These are phyloP conservation scores for Neltuma alba DNA, from an alignment of 306 rosid genomes.

Conservation along the genomic window DNA sequence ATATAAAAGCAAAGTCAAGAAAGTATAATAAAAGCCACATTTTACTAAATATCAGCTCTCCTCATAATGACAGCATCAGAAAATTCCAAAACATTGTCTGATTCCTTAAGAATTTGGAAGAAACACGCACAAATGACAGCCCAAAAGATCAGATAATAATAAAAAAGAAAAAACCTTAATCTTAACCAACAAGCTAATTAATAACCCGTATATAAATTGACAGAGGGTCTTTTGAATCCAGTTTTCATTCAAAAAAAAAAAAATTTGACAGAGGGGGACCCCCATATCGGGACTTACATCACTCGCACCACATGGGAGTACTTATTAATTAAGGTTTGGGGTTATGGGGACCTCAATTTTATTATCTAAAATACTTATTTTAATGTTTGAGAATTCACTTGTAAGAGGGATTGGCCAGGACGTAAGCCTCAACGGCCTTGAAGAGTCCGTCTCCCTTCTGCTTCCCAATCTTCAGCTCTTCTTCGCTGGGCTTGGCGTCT, in stretches of 20 bases:
- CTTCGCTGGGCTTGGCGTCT: neutral
- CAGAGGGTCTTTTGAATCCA: too few relatives aligned
- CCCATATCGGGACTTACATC: neutral
- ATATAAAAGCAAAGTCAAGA: neutral
- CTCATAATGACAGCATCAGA: too few relatives aligned
- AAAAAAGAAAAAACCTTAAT: neutral
- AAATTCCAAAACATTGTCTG: too few relatives aligned
- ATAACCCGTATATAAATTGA: neutral
- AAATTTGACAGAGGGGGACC: neutral
- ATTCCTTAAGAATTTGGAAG: neutral
- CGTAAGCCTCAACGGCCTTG: constrained; percentile 23
- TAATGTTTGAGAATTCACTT: neutral
- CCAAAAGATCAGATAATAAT: neutral
- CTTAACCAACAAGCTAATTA: neutral
- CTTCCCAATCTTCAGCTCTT: constrained; percentile 28
- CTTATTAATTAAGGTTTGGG: neutral
- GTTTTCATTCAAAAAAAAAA: too few relatives aligned
- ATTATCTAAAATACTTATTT: neutral
- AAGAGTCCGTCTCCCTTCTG: neutral
- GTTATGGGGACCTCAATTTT: neutral
- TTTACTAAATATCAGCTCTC: too few relatives aligned
- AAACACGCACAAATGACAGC: neutral
- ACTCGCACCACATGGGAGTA: neutral
- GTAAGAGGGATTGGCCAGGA: constrained; percentile 21
- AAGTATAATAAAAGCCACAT: too few relatives aligned